Percentiles rank a stretch among this genome's conserved stretches.
These are phyloP conservation scores for Arthrinium phaeospermum DNA, from an alignment of 2,329 filamentous ascomycete genomes.

Conservation along the genomic window DNA sequence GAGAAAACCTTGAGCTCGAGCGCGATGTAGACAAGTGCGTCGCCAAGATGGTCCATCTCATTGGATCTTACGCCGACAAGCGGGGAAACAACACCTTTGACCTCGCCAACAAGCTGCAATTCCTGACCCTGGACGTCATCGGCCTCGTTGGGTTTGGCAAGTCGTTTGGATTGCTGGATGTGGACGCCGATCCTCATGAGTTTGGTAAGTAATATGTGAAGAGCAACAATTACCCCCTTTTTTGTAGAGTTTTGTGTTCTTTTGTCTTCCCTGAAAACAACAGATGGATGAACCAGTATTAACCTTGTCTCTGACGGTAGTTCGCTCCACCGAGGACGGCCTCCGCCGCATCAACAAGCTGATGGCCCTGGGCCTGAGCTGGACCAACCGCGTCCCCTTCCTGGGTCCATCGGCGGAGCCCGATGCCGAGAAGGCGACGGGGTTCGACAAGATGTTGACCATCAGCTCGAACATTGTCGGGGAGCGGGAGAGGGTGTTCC, in stretches of 20 bases:
- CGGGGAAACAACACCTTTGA: background rate
- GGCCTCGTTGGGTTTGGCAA: conserved; percentile 52
- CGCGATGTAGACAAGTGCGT: conserved; percentile 27
- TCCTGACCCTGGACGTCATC: conserved; percentile 51
- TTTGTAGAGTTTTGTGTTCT: conserved; percentile 27
- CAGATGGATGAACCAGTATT: background rate
- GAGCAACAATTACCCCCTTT: conserved; percentile 45
- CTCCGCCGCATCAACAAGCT: background rate
- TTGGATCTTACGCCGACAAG: conserved; percentile 20
- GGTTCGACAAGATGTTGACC: conserved; percentile 5
- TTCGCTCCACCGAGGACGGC: conserved; percentile 8
- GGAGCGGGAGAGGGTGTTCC: background rate
- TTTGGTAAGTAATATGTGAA: conserved; percentile 42
- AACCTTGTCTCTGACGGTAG: background rate
- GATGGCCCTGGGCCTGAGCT: background rate
- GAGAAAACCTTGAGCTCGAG: conserved; percentile 22
- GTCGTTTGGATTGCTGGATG: conserved; percentile 48
- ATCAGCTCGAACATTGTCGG: conserved; percentile 2
- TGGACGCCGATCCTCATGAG: conserved; percentile 48
- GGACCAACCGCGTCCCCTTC: background rate
- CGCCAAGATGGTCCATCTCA: conserved; percentile 24
- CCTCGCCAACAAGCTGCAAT: conserved; percentile 17
- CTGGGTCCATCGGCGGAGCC: background rate
- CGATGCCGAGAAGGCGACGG: background rate
- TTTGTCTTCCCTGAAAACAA: background rate